Percentiles rank a stretch among this genome's conserved stretches.
Conservation (phyloP, 2,329 filamentous ascomycete species). For the Pseudogymnoascus sp. region DNA sequence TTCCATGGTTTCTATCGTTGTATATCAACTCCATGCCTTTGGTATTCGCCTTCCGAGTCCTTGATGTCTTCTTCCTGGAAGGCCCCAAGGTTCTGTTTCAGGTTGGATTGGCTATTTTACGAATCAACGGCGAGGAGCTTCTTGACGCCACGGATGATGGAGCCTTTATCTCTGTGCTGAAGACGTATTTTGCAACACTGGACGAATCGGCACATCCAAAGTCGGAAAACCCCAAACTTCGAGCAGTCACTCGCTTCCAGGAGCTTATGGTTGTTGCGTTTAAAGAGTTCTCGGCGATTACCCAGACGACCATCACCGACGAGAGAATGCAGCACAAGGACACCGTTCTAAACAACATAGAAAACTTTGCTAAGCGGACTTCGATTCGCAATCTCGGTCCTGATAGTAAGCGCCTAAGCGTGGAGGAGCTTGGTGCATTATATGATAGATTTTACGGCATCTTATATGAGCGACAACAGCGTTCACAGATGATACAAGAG, state of each 20-base stretch:
- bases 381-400: constrained; percentile 92
- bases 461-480: constrained; percentile 84
- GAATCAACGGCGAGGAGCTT: constrained; percentile 94
- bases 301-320: constrained; percentile 85
- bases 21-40: constrained; percentile 99
- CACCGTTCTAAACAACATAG: constrained; percentile 88
- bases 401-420: constrained; percentile 83
- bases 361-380: constrained; percentile 94
- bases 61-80: constrained; percentile 98
- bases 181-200: constrained; percentile 85
- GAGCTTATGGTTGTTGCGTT: constrained; percentile 99
- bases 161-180: constrained; percentile 92
- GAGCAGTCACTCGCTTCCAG: constrained; percentile 91
- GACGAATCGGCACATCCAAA: constrained; percentile 95
- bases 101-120: constrained; percentile 89
- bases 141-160: constrained; percentile 91
- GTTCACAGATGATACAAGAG: constrained; percentile 69
- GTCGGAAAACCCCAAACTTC: constrained; percentile 89
- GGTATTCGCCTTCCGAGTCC: constrained; percentile 90
- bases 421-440: constrained; percentile 79
- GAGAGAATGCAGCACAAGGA: constrained; percentile 89
- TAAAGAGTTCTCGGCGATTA: constrained; percentile 95
- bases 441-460: constrained; percentile 94
- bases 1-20: constrained; percentile 95
- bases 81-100: constrained; percentile 97